A percentile compares a stretch with the other conserved stretches of the same genome.
These are phyloP conservation scores for Extremus antarcticus DNA, from an alignment of 495 filamentous ascomycete species.

Conservation along the genomic window DNA sequence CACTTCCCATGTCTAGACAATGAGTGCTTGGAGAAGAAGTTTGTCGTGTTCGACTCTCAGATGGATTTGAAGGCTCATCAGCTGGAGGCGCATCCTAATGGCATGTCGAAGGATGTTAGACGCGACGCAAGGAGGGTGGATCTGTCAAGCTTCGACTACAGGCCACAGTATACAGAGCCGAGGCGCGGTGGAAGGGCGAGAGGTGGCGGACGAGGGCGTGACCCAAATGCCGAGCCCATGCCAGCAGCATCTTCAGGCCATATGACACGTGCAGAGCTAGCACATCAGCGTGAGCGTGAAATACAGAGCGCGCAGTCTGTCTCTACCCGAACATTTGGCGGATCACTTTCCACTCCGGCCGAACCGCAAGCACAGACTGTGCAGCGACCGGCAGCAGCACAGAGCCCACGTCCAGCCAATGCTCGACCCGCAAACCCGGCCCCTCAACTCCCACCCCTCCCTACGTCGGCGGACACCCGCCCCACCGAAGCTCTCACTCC, in stretches of 20 bases:
- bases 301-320: slow-evolving; percentile 77
- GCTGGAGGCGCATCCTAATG: slow-evolving; percentile 62
- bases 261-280: slow-evolving; percentile 73
- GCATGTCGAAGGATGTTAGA: slow-evolving; percentile 69
- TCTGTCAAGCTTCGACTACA: slow-evolving; percentile 72
- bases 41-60: slow-evolving; percentile 90
- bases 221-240: slow-evolving; percentile 68
- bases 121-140: slow-evolving; percentile 81
- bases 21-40: slow-evolving; percentile 93
- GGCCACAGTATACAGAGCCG: slow-evolving; percentile 55
- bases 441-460: not conserved
- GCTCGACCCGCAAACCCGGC: slow-evolving; percentile 15
- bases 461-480: slow-evolving; percentile 3
- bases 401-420: slow-evolving; percentile 23
- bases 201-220: slow-evolving; percentile 50
- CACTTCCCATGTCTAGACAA: slow-evolving; percentile 77
- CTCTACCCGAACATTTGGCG: slow-evolving; percentile 68
- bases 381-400: slow-evolving; percentile 32
- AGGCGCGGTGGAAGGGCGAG: slow-evolving; percentile 47
- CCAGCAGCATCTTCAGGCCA: slow-evolving; percentile 73
- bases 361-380: slow-evolving; percentile 29
- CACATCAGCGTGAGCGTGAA: slow-evolving; percentile 86
- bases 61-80: slow-evolving; percentile 89
- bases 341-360: slow-evolving; percentile 51
- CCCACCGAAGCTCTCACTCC: slow-evolving; percentile 37